Percentiles rank a stretch among this genome's conserved stretches.
Evolutionary conservation across 2,329 filamentous ascomycete genomes (phyloP).

Genomic region (Sclerotinia minor): DNA sequence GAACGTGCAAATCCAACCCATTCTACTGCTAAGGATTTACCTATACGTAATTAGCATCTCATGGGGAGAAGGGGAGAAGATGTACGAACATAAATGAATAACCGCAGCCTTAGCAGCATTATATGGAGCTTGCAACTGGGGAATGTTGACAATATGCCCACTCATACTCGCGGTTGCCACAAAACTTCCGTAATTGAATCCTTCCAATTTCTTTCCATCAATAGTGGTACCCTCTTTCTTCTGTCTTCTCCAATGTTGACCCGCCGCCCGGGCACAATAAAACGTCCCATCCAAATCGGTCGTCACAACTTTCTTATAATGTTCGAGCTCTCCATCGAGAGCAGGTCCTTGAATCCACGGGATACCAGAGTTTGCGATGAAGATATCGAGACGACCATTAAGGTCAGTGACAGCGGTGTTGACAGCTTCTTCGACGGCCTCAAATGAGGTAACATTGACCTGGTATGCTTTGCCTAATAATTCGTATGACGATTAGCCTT

Average conservation of each 20-base stretch:
- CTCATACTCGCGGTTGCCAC: constrained; percentile 78
- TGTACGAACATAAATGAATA: constrained; percentile 55
- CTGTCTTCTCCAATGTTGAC: constrained; percentile 68
- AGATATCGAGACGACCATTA: constrained; percentile 72
- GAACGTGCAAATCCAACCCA: constrained; percentile 74
- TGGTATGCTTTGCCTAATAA: constrained; percentile 58
- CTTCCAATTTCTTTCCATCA: constrained; percentile 60
- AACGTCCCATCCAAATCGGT: constrained; percentile 77
- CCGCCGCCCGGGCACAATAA: constrained; percentile 73
- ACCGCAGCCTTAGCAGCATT: constrained; percentile 71
- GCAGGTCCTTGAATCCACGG: constrained; percentile 70
- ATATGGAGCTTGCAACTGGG: constrained; percentile 72
- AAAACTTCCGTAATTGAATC: constrained; percentile 67
- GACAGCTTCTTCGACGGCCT: constrained; percentile 45
- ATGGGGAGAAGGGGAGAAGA: not conserved
- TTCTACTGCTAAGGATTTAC: constrained; percentile 71
- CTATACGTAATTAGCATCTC: constrained; percentile 42
- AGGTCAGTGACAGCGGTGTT: constrained; percentile 60
- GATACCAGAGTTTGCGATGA: constrained; percentile 77
- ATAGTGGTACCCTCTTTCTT: constrained; percentile 64
- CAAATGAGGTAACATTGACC: constrained; percentile 58
- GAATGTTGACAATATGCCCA: constrained; percentile 75
- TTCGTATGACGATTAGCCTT: constrained; percentile 12
- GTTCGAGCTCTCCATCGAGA: constrained; percentile 62
- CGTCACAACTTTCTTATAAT: constrained; percentile 66